Evolutionary conservation across 2,329 filamentous ascomycete genomes (phyloP).

Genomic region (Cladosporium velox): DNA sequence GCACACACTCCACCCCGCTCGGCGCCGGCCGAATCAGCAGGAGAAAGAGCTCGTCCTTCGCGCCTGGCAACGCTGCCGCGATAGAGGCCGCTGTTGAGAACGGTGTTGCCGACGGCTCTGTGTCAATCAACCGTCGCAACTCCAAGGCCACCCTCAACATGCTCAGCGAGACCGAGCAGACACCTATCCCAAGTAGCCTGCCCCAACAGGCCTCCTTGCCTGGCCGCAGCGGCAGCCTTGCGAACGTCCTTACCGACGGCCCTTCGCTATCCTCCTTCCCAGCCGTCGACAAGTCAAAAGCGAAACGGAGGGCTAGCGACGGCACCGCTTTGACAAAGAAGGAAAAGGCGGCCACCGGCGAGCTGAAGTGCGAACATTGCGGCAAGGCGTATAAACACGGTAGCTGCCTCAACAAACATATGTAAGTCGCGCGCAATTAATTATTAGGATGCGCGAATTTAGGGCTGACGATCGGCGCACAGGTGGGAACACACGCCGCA

Average conservation of each 20-base stretch:
- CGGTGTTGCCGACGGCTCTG: constrained; percentile 63
- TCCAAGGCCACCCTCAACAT: constrained; percentile 59
- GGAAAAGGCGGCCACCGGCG: constrained; percentile 77
- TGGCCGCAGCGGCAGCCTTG: constrained; percentile 38
- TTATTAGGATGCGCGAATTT: not conserved
- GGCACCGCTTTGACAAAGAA: constrained; percentile 80
- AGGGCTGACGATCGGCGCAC: constrained; percentile 34
- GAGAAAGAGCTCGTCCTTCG: constrained; percentile 87
- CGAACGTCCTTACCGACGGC: constrained; percentile 67
- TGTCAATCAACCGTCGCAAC: constrained; percentile 63
- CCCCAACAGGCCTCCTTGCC: constrained; percentile 51
- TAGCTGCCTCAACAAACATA: constrained; percentile 99
- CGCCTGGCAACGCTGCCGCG: constrained; percentile 72
- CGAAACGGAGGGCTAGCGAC: constrained; percentile 72
- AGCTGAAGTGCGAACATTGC: constrained; percentile 95
- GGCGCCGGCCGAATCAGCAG: constrained; percentile 81
- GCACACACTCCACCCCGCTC: constrained; percentile 76
- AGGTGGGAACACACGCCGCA: constrained; percentile 99
- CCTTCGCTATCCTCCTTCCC: constrained; percentile 56
- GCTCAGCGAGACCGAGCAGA: constrained; percentile 59
- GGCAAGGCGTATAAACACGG: constrained; percentile 99
- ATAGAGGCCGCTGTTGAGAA: constrained; percentile 67
- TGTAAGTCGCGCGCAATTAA: constrained; percentile 67
- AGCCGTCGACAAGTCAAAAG: constrained; percentile 53
- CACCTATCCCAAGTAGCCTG: constrained; percentile 66